Conservation (phyloP, 768 basidiomycete genomes). For the Bullera alba region DNA sequence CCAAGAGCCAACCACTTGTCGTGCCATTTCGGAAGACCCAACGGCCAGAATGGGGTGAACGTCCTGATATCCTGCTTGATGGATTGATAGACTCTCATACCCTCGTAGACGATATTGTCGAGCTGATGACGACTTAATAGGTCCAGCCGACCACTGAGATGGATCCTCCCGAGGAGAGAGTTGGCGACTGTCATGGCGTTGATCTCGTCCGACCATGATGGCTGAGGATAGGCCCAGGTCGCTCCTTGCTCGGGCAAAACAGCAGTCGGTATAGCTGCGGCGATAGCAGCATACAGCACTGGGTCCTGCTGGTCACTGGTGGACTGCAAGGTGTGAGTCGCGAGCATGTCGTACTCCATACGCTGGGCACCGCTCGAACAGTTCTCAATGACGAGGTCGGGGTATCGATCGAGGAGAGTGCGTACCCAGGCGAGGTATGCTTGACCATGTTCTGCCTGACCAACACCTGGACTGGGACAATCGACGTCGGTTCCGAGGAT, state of each 20-base stretch:
- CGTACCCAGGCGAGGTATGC: slow-evolving; percentile 3
- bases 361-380: not conserved
- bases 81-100: not conserved
- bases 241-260: slow-evolving; percentile 5
- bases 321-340: slow-evolving; percentile 1
- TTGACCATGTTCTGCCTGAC: not conserved
- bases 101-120: slow-evolving; percentile 1
- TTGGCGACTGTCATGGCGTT: slow-evolving; percentile 4
- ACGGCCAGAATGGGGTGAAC: not conserved
- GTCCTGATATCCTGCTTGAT: not conserved
- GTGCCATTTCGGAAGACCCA: not conserved
- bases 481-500: slow-evolving; percentile 3
- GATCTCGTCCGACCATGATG: slow-evolving; percentile 4
- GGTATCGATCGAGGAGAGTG: not conserved
- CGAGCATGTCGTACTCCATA: slow-evolving; percentile 2
- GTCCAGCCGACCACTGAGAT: slow-evolving; percentile 4
- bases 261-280: slow-evolving; percentile 1
- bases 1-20: slow-evolving; percentile 1
- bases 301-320: slow-evolving; percentile 7
- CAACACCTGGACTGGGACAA: not conserved
- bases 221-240: slow-evolving; percentile 3
- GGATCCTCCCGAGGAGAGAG: not conserved
- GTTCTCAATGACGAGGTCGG: slow-evolving; percentile 5
- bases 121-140: not conserved
- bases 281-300: slow-evolving; percentile 2